Evolutionary conservation across 306 rosid genomes (phyloP), one percentile per base, ranked within the genome.

Genomic region (Boehmeria nivea): DNA sequence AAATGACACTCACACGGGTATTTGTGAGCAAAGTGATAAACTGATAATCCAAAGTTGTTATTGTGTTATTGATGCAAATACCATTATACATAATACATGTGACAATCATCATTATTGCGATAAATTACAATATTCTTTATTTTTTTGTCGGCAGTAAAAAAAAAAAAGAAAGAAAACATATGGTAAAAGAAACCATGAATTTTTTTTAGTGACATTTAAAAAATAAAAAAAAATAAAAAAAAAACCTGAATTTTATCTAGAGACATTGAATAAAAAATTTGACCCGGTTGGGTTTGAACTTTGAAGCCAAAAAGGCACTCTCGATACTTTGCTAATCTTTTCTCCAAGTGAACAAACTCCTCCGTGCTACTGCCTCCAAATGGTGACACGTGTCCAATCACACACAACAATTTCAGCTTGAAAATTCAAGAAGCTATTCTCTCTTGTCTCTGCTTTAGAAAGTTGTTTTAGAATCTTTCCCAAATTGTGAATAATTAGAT

Each of bases 221-320:
- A 28, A 28, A 3, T 8, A 28, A 3, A 28, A 3, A 8, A 8
- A 3, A 28, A 28, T 28, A 28, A 3, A 28, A 28, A 28, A 28
- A 3, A 47, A n/a, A n/a, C n/a, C n/a, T n/a, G n/a, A n/a, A n/a
- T n/a, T n/a, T n/a, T n/a, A n/a, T 11, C 14, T 48, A 5, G 19
- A 8, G 56, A n/a, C 22, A 52, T 33, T 17, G 15, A 11, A 52
- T n/a, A n/a, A n/a, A n/a, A n/a, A n/a, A n/a, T n/a, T 52, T 52
- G 43, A 52, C 58, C 23, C 6, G 8, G 22, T 28, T 28, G 12
- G 18, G 20, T 18, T 47, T 45, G 33, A 38, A 23, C 56, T 55
- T 25, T 18, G 28, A 44, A 65, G 50, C 50, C 69, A 38, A 18
- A 36, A 40, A 33, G 34, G 51, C 69, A 12, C 46, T n/a, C n/a